Base-by-base conservation (phyloP, 768 basidiomycete genomes). In the Hortiboletus flavorubellus region DNA sequence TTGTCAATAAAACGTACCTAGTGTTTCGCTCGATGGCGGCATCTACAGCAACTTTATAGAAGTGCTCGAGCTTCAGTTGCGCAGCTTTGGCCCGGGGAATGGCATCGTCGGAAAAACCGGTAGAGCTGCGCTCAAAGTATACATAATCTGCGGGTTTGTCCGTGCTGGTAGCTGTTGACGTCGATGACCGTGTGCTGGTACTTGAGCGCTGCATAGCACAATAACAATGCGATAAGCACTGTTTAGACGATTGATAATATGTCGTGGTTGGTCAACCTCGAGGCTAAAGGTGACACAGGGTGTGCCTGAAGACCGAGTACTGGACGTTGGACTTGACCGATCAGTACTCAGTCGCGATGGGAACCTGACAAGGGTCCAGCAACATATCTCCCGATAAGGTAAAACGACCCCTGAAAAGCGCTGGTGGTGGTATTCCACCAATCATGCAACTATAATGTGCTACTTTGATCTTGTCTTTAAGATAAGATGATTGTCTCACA, bases 31-130 rank as follows among this genome's bases (percentile, higher is more conserved):
- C 94, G 44, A 99, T 91, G 12, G 96, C 96, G 43, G 89, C 83
- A 69, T 98, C 94, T 40, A 99, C 97, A 1, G 92, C 92, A 39
- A 97, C 87, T 72, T 98, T 97, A 75, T 98, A 99, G 69, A 87
- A 97, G 68, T 95, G 87, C 74, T 98, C 97, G 49, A 98, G 80
- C 73, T 96, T 97, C 74, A 98, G 78, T 71, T 97, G 94, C 3
- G 95, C 95, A 39, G 83, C 84, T 71, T 93, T 95, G 14, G 92
- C 91, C 60, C 87, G 87, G 42, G 92, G 86, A 59, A 87, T 71
- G 15, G 91, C 86, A 56, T 89, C 84, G 51, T 91, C 87, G 7
- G 90, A 89, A 71, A 96, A 92, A 37, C 82, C 82, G 47, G 76
- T 70, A 2, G 87, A 81, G 42, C 81, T 87, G 58, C 96, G 82